Conservation (phyloP, 1,139 yeast genomes). For the Meyerozyma guilliermondii region DNA sequence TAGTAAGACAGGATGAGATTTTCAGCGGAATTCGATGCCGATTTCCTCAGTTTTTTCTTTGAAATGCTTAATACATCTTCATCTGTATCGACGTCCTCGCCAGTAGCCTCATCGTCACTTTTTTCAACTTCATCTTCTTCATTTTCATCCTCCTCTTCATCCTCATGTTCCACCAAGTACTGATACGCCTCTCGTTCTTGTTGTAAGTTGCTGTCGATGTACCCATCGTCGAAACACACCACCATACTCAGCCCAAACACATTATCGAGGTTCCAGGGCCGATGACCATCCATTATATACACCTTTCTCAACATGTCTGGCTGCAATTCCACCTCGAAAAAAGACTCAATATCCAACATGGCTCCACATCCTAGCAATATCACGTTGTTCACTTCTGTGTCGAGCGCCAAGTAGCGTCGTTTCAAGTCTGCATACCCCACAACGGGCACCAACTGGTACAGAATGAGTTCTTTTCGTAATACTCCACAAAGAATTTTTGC, state of each 20-base stretch:
- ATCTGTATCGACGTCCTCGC: constrained; percentile 19
- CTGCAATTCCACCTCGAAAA: constrained; percentile 55
- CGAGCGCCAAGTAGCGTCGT: constrained; percentile 57
- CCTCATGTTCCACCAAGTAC: constrained; percentile 35
- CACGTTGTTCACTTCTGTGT: constrained; percentile 72
- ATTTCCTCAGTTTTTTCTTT: constrained; percentile 12
- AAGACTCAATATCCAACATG: constrained; percentile 77
- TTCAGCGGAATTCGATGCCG: constrained; percentile 40
- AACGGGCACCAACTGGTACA: constrained; percentile 88
- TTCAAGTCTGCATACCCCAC: constrained; percentile 84
- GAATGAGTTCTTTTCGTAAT: constrained; percentile 76
- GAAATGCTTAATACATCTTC: constrained; percentile 25
- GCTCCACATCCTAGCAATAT: constrained; percentile 94
- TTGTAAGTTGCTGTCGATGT: constrained; percentile 51
- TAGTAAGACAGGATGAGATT: constrained; percentile 69
- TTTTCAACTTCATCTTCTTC: constrained; percentile 24
- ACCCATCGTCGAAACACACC: constrained; percentile 85
- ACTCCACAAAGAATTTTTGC: constrained; percentile 69
- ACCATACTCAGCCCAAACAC: constrained; percentile 80
- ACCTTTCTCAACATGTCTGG: constrained; percentile 42
- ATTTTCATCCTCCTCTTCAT: constrained; percentile 18
- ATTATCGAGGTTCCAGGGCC: constrained; percentile 97
- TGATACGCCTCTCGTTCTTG: constrained; percentile 53
- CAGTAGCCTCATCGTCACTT: constrained; percentile 18
- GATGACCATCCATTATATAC: constrained; percentile 82